These are phyloP conservation scores for Cucumis hystrix DNA, from an alignment of 306 rosid species.

Conservation along the genomic window DNA sequence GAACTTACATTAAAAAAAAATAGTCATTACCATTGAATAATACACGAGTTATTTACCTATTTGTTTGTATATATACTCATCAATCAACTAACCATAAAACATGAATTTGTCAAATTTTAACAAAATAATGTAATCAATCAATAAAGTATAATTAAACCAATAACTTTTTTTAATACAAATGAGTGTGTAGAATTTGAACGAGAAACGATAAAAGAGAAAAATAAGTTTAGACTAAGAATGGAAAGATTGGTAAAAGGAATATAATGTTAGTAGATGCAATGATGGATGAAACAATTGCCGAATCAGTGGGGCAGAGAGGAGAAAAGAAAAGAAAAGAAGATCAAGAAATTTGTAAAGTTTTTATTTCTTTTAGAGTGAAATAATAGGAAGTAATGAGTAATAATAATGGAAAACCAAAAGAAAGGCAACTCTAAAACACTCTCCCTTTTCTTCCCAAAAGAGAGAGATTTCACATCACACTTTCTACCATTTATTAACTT, in stretches of 20 bases:
- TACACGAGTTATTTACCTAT: too few relatives aligned
- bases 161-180: too few relatives aligned
- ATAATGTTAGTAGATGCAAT: constrained; percentile 29
- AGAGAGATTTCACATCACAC: neutral
- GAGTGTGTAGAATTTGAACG: too few relatives aligned
- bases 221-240: neutral
- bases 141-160: too few relatives aligned
- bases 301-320: constrained; percentile 4
- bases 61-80: too few relatives aligned
- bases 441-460: neutral
- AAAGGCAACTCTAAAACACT: neutral
- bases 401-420: neutral
- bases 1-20: too few relatives aligned
- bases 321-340: neutral
- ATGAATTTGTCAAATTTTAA: too few relatives aligned
- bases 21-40: too few relatives aligned
- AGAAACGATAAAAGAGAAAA: too few relatives aligned
- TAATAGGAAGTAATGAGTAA: neutral
- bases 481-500: neutral
- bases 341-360: neutral
- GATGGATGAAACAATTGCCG: constrained; percentile 27
- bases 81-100: too few relatives aligned
- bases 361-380: neutral
- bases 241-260: neutral
- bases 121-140: too few relatives aligned